Percentiles rank a stretch among this genome's conserved stretches.
phyloP scores from a whole-genome alignment of 768 basidiomycete genomes.

The Podaxis pistillaris region DNA sequence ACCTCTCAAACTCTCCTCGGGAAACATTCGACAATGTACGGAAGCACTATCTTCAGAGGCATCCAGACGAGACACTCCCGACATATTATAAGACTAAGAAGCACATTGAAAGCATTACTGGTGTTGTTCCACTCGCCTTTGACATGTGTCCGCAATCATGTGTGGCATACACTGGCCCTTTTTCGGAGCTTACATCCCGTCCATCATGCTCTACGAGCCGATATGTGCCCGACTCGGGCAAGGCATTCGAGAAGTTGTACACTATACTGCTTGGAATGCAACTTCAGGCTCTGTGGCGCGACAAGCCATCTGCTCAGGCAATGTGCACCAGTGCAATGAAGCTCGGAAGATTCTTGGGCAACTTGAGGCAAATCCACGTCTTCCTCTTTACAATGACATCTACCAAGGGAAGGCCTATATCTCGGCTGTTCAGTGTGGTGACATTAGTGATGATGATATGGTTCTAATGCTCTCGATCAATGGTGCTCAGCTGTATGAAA shows the following conservation, averaged over 20 bases:
- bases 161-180: slow-evolving; percentile 21
- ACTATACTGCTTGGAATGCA: slow-evolving; percentile 43
- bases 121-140: slow-evolving; percentile 15
- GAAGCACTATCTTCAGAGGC: neutral
- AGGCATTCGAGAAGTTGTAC: slow-evolving; percentile 26
- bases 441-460: slow-evolving; percentile 31
- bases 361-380: slow-evolving; percentile 12
- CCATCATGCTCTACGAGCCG: slow-evolving; percentile 23
- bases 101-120: slow-evolving; percentile 16
- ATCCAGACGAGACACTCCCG: neutral
- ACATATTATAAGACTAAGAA: neutral
- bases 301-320: no score
- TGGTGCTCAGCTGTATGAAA: slow-evolving; percentile 41
- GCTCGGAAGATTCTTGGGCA: no score
- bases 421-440: slow-evolving; percentile 15
- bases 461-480: slow-evolving; percentile 35
- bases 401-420: slow-evolving; percentile 29
- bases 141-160: slow-evolving; percentile 21
- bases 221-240: slow-evolving; percentile 21
- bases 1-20: neutral
- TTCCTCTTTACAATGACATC: slow-evolving; percentile 29
- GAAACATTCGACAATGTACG: neutral
- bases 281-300: slow-evolving; percentile 32
- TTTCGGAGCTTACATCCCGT: slow-evolving; percentile 20
- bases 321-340: no score